Evolutionary conservation across 805 yeast species (phyloP), one percentile per base, ranked within the genome.

Genomic region (Barnettozyma vustinii): DNA sequence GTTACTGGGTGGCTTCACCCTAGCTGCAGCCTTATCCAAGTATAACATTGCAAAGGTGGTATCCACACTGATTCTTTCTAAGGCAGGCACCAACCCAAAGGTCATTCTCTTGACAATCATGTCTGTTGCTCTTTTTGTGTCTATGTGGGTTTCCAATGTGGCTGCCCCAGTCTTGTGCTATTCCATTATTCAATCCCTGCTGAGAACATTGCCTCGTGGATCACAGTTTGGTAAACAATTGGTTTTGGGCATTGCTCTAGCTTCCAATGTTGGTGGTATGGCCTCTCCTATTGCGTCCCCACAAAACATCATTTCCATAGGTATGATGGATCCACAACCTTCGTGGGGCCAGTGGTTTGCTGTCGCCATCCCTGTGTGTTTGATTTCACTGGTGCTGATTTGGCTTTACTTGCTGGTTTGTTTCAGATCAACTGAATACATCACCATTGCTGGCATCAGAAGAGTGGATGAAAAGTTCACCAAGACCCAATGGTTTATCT

Each of bases 231-330:
- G 87, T 8, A 84, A 87, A 62, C 89, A 96, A 2, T 73, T 92
- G 57, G 85, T 92, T 45, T 69, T 92, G 42, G 98, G 97, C 40
- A 86, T 92, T 56, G 98, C 98, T 0, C 71, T 92, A 49, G 95
- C 98, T 2, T 85, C 96, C 8, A 89, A 92, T 63, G 73, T 92
- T 43, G 98, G 96, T 20, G 99, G 99, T 55, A 92, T 91, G 96
- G 85, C 96, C 0, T 88, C 96, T 4, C 99, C 99, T 8, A 92
- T 92, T 61, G 91, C 97, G 1, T 88, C 97, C 3, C 99, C 99
- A 1, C 99, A 92, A 63, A 92, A 92, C 65, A 87, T 92, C 53
- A 83, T 92, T 58, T 96, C 97, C 1, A 75, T 92, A 45, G 91
- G 88, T 49, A 72, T 84, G 56, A 92, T 92, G 98, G 75, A 74